Base-by-base conservation (phyloP, 768 basidiomycete species). In the Rhodotorula graminis region DNA sequence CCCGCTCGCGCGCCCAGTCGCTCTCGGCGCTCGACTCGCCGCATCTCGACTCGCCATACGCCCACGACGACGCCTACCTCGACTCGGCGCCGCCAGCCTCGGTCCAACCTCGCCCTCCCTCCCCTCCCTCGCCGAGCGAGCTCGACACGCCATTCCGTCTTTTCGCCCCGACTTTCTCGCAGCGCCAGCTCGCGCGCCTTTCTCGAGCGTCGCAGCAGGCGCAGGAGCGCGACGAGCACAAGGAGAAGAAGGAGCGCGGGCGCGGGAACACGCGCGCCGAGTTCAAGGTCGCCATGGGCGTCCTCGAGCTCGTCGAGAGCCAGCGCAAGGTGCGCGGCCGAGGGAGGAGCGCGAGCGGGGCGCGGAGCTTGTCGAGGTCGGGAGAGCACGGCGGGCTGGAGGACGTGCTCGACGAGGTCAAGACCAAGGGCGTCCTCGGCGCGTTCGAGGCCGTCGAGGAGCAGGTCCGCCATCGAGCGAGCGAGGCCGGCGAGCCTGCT, bases 281-380 rank as follows among this genome's bases (percentile, higher is more conserved):
- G 59, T 3, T 66, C 18, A 59, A 67, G 10, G 29, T 71, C 47
- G 74, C 70, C 33, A 53, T 65, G n/a, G 67, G 67, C 3, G 44
- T 71, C 10, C 5, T 57, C 15, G 33, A 29, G 33, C 19, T 71
- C 10, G 33, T 61, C 10, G 40, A 50, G n/a, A 61, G 37, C 37
- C 12, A 47, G 49, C 58, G 46, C 50, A 53, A 64, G 64, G 70
- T 37, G 64, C 42, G 27, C 14, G 23, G 50, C 6, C 1, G 64
- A 3, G 57, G 64, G 25, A 29, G 1, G 2, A 12, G 49, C 42
- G 58, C 3, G 46, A 49, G 44, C 21, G 19, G 61, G 21, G 31
- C 2, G 31, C 12, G 56, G 15, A 37, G 33, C 56, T 31, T 9
- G 18, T 33, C 55, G 18, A 16, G 44, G 2, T 6, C 29, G 1